Evolutionary conservation across 169 alveolate species (phyloP).

Genomic region (Eimeria falciformis): DNA sequence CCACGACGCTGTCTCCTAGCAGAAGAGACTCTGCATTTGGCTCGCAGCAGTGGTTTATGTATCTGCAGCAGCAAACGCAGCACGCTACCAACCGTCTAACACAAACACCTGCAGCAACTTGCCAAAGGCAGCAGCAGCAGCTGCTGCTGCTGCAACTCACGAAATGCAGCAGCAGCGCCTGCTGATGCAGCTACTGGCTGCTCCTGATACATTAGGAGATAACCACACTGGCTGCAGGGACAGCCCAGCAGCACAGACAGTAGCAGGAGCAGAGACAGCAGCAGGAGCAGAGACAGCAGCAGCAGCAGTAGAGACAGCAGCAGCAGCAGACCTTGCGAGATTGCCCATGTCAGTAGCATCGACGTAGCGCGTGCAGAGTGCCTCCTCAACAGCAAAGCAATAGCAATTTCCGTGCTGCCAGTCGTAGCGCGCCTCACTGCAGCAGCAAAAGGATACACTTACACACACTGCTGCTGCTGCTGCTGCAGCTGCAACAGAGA

Average conservation of each 20-base stretch:
- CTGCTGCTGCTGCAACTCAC: not conserved
- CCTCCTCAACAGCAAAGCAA: slow-evolving; percentile 10
- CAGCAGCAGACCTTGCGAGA: slow-evolving; percentile 40
- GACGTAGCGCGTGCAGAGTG: not conserved
- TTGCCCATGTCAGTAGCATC: slow-evolving; percentile 68
- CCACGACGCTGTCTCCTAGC: slow-evolving; percentile 24
- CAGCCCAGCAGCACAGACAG: not conserved
- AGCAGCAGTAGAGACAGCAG: no score
- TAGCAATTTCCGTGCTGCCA: slow-evolving; percentile 72
- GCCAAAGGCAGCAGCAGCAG: not conserved
- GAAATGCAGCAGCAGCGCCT: not conserved
- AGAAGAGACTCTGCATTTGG: slow-evolving; percentile 72
- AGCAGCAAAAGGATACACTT: slow-evolving; percentile 2
- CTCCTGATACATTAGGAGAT: not conserved
- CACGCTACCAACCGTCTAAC: not conserved
- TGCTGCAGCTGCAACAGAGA: no score
- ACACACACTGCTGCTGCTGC: no score
- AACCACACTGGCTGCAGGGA: not conserved
- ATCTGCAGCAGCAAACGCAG: slow-evolving; percentile 22
- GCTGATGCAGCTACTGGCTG: no score
- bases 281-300: no score
- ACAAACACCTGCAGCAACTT: not conserved
- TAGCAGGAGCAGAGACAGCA: not conserved
- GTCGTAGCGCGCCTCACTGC: slow-evolving; percentile 63
- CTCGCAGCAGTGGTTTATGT: slow-evolving; percentile 75